Evolutionary conservation across 768 basidiomycete species (phyloP).

Genomic region (Cystofilobasidium bisporidii): DNA sequence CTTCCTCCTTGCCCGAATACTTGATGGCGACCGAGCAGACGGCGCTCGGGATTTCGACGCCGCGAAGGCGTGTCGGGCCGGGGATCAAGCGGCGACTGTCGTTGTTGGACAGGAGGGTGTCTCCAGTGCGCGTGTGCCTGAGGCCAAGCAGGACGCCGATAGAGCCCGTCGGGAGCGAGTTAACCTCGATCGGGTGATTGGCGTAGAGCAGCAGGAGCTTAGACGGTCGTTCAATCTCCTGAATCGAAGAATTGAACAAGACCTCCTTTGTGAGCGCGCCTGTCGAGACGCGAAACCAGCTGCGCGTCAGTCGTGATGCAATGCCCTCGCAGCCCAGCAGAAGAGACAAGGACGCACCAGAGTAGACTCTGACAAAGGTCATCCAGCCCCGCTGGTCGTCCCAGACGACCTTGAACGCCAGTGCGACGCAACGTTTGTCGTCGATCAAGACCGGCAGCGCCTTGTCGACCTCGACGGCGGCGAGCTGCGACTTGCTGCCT

Average conservation of each 20-base stretch:
- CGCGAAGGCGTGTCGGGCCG: constrained; percentile 40
- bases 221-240: constrained; percentile 60
- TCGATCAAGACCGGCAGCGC: constrained; percentile 17
- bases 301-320: not conserved
- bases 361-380: constrained; percentile 83
- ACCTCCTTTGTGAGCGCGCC: constrained; percentile 57
- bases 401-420: constrained; percentile 86
- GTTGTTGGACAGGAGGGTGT: constrained; percentile 60
- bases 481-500: constrained; percentile 15
- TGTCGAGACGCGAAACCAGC: constrained; percentile 35
- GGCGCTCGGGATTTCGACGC: constrained; percentile 53
- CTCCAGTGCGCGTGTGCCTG: constrained; percentile 74
- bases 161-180: constrained; percentile 66
- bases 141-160: constrained; percentile 77
- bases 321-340: not conserved
- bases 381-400: constrained; percentile 78
- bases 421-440: constrained; percentile 29
- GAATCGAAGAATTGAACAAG: constrained; percentile 57
- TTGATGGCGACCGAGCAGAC: constrained; percentile 77
- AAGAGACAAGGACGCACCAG: constrained; percentile 47
- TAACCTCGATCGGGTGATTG: constrained; percentile 63
- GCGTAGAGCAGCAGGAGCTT: constrained; percentile 73
- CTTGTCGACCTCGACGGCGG: constrained; percentile 3
- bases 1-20: constrained; percentile 67
- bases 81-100: constrained; percentile 27